phyloP scores from a whole-genome alignment of 2,329 filamentous ascomycete genomes.

The Diaporthe vaccinii region DNA sequence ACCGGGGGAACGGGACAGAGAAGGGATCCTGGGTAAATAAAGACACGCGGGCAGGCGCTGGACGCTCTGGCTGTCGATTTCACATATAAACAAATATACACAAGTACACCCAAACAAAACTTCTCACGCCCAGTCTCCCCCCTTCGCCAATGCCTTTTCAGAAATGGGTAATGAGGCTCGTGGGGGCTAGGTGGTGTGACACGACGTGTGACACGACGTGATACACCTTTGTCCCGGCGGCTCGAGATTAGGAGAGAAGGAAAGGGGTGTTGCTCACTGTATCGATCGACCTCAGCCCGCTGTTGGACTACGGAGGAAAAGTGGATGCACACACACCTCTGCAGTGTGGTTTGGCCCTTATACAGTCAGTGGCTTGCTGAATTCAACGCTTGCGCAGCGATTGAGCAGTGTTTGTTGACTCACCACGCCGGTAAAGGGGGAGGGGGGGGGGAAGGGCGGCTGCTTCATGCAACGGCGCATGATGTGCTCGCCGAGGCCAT shows the following conservation, averaged over 20 bases:
- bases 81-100: neutral
- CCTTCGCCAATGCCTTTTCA: neutral
- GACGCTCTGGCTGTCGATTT: neutral
- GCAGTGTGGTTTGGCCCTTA: too few species aligned
- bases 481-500: neutral
- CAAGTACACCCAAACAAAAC: neutral
- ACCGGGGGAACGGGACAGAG: neutral
- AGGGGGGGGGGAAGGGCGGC: neutral
- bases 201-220: neutral
- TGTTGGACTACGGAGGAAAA: too few species aligned
- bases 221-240: neutral
- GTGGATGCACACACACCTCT: too few species aligned
- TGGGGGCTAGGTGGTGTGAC: neutral
- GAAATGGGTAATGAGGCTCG: neutral
- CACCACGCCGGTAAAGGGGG: neutral
- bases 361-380: too few species aligned
- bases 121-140: neutral
- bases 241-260: neutral
- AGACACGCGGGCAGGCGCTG: slow-evolving; percentile 20
- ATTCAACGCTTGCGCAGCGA: neutral
- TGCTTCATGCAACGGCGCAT: neutral
- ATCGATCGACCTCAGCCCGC: neutral
- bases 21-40: neutral
- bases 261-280: neutral
- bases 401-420: neutral